phyloP scores from a whole-genome alignment of 371 early-diverging fungal species.

The Rhizopus sp. region DNA sequence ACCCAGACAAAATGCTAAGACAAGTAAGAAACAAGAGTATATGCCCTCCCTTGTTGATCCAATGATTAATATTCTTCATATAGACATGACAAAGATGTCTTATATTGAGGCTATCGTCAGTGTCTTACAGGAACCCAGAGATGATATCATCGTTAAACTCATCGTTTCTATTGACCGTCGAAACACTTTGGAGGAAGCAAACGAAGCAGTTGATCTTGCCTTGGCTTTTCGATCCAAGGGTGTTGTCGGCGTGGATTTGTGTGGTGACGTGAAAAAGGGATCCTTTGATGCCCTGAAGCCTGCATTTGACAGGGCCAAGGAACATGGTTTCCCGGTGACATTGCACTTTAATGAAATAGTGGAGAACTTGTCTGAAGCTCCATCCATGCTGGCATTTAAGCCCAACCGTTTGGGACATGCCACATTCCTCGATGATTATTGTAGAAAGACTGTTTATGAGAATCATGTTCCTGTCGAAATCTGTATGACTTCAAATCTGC shows the following conservation, averaged over 20 bases:
- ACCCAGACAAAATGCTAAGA: slow-evolving; percentile 49
- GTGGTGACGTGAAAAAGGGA: slow-evolving; percentile 59
- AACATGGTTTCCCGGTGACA: slow-evolving; percentile 54
- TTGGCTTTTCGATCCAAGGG: slow-evolving; percentile 39
- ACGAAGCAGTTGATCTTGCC: slow-evolving; percentile 60
- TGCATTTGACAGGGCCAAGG: slow-evolving; percentile 54
- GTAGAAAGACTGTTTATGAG: slow-evolving; percentile 37
- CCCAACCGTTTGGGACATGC: slow-evolving; percentile 68
- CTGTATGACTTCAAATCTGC: slow-evolving; percentile 69
- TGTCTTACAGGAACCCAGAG: slow-evolving; percentile 34
- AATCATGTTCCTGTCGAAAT: slow-evolving; percentile 59
- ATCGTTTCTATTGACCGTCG: slow-evolving; percentile 63
- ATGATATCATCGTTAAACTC: slow-evolving; percentile 50
- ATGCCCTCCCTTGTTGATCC: neutral
- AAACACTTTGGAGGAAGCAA: slow-evolving; percentile 52
- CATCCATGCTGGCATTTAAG: slow-evolving; percentile 34
- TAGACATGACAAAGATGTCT: slow-evolving; percentile 56
- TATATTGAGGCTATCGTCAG: slow-evolving; percentile 54
- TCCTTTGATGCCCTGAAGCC: slow-evolving; percentile 45
- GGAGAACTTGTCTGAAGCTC: slow-evolving; percentile 48
- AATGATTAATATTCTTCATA: neutral
- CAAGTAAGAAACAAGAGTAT: slow-evolving; percentile 23
- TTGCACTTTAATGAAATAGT: slow-evolving; percentile 61
- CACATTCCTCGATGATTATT: slow-evolving; percentile 47
- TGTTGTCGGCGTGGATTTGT: slow-evolving; percentile 67